A percentile compares a stretch with the other conserved stretches of the same genome.
Conservation (phyloP, 2,329 filamentous ascomycete species). For the Apiospora koreana region DNA sequence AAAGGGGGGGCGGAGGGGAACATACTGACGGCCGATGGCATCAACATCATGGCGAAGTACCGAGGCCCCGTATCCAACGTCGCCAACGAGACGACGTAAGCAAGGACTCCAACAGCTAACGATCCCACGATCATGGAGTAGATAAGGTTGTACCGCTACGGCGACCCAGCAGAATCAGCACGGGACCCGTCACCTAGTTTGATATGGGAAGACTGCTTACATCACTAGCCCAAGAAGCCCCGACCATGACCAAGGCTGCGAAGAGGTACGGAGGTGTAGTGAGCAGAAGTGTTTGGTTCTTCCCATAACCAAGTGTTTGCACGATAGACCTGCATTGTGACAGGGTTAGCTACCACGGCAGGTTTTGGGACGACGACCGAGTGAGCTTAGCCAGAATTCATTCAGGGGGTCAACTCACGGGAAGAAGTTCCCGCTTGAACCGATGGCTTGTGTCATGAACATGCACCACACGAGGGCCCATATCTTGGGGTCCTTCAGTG, state of each 20-base stretch:
- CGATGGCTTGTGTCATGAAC: conserved; percentile 38
- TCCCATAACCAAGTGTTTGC: conserved; percentile 47
- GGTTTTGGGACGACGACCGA: too few species aligned
- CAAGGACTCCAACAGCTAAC: conserved; percentile 26
- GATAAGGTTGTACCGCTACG: conserved; percentile 23
- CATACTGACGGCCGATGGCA: conserved; percentile 18
- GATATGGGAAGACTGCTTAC: neutral
- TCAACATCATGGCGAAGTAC: conserved; percentile 35
- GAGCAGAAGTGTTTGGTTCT: conserved; percentile 22
- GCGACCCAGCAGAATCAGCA: neutral
- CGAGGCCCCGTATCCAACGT: conserved; percentile 28
- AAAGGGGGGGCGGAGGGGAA: neutral
- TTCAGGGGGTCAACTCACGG: conserved; percentile 10
- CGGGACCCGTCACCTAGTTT: neutral
- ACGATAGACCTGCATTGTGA: conserved; percentile 31
- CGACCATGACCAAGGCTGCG: conserved; percentile 32
- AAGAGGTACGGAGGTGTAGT: conserved; percentile 32
- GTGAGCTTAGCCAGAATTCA: too few species aligned
- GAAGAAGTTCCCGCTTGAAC: conserved; percentile 37
- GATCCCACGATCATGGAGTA: conserved; percentile 30
- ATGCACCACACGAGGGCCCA: conserved; percentile 36
- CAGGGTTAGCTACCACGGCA: neutral
- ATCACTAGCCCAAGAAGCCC: conserved; percentile 33
- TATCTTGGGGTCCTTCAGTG: conserved; percentile 38
- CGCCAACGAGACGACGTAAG: conserved; percentile 33